Evolutionary conservation across 2,329 filamentous ascomycete genomes (phyloP).

Genomic region (Fusarium sp.): DNA sequence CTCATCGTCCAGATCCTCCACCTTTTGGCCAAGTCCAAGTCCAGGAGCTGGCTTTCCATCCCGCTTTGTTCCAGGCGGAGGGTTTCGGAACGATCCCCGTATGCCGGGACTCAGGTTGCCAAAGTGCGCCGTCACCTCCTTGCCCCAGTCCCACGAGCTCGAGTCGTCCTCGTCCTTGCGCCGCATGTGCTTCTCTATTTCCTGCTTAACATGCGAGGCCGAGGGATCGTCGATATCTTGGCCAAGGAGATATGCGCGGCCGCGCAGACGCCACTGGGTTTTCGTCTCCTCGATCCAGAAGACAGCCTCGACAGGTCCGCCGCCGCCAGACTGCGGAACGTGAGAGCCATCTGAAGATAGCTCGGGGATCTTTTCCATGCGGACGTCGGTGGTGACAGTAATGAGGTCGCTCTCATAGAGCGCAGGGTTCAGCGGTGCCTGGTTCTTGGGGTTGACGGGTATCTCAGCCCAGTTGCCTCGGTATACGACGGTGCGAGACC

Average conservation of each 20-base stretch:
- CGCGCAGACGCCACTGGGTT: conserved; percentile 88
- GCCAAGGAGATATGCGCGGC: conserved; percentile 79
- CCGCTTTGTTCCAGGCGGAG: conserved; percentile 73
- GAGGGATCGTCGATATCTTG: conserved; percentile 67
- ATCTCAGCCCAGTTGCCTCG: conserved; percentile 85
- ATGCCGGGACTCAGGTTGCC: conserved; percentile 86
- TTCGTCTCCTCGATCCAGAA: conserved; percentile 79
- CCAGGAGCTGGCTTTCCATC: conserved; percentile 59
- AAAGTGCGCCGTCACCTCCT: conserved; percentile 87
- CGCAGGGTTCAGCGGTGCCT: conserved; percentile 75
- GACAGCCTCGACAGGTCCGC: conserved; percentile 81
- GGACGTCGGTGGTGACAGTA: conserved; percentile 86
- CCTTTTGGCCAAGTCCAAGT: conserved; percentile 68
- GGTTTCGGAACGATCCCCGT: conserved; percentile 79
- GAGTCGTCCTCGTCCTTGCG: conserved; percentile 46
- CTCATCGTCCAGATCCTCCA: conserved; percentile 75
- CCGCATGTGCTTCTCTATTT: conserved; percentile 72
- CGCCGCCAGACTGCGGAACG: conserved; percentile 62
- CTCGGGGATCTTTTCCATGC: conserved; percentile 86
- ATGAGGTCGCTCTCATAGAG: conserved; percentile 80
- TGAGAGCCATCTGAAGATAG: conserved; percentile 62
- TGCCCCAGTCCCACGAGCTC: conserved; percentile 77
- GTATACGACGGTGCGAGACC: conserved; percentile 83
- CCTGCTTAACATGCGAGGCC: conserved; percentile 64
- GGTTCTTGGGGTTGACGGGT: conserved; percentile 77